phyloP scores from a whole-genome alignment of 495 filamentous ascomycete species.

The Apiosordaria backusii region DNA sequence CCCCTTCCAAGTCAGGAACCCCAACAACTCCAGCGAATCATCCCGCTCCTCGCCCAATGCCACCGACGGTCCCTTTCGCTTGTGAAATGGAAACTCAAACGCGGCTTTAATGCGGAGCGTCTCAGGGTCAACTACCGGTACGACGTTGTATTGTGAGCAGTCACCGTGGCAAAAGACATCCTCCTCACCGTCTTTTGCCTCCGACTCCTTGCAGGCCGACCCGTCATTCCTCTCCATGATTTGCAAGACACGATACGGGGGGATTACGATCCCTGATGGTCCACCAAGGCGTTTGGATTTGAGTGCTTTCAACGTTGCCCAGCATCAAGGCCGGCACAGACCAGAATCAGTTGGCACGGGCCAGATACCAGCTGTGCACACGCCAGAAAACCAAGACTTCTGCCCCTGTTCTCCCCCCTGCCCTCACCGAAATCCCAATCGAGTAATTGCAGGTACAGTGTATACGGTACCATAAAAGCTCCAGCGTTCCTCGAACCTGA shows the following conservation, averaged over 20 bases:
- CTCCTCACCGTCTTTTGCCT: background rate
- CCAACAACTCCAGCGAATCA: background rate
- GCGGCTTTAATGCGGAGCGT: slow-evolving; percentile 14
- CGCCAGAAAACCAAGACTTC: no score
- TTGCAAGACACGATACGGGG: slow-evolving; percentile 14
- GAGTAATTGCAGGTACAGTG: background rate
- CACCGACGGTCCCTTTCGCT: slow-evolving; percentile 10
- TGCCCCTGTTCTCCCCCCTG: no score
- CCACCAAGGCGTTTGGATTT: slow-evolving; percentile 12
- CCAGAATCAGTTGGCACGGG: no score
- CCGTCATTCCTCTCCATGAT: slow-evolving; percentile 4
- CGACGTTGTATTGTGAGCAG: slow-evolving; percentile 15
- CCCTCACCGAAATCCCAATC: no score
- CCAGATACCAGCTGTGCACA: no score
- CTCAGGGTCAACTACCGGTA: slow-evolving; percentile 14
- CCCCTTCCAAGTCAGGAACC: background rate
- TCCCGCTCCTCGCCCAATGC: slow-evolving; percentile 16
- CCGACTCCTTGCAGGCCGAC: slow-evolving; percentile 5
- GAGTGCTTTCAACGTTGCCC: slow-evolving; percentile 9
- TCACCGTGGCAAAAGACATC: slow-evolving; percentile 20
- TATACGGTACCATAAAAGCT: background rate
- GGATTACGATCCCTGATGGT: slow-evolving; percentile 15
- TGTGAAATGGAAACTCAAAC: slow-evolving; percentile 16
- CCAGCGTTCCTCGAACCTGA: background rate
- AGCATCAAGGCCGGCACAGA: no score